phyloP scores from a whole-genome alignment of 75 land plant genomes.

The Pseudotsuga menziesii region DNA sequence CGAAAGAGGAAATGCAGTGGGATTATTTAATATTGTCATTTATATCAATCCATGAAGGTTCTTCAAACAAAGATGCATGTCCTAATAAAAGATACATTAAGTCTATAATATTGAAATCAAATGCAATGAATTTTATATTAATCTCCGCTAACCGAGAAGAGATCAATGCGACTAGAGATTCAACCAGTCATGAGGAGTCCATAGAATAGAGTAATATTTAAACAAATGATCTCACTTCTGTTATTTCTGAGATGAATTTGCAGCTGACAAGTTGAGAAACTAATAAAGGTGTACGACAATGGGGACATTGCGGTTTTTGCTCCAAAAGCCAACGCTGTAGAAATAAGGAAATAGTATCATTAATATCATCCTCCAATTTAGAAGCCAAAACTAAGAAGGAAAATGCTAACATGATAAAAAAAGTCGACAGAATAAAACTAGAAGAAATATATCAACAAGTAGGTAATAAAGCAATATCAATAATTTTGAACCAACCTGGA shows the following conservation, averaged over 20 bases:
- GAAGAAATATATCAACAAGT: neutral
- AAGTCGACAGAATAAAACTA: neutral
- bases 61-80: neutral
- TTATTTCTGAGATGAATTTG: conserved; percentile 30
- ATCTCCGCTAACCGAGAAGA: neutral
- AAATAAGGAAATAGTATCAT: conserved; percentile 1
- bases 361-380: neutral
- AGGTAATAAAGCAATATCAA: neutral
- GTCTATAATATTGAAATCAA: no score
- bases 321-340: conserved; percentile 32
- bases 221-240: conserved; percentile 17
- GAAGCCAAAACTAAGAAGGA: neutral
- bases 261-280: conserved; percentile 37
- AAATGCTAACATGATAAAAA: neutral
- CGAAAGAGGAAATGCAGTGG: no score
- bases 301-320: conserved; percentile 30
- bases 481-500: conserved; percentile 14
- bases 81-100: neutral
- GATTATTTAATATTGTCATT: no score
- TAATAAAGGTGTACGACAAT: conserved; percentile 28
- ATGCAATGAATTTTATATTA: no score
- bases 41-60: neutral
- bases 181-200: neutral
- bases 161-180: no score
- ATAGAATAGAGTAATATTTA: neutral